phyloP scores from a whole-genome alignment of 192 early-diverging fungal genomes.

The Rhizophagus prolifer region DNA sequence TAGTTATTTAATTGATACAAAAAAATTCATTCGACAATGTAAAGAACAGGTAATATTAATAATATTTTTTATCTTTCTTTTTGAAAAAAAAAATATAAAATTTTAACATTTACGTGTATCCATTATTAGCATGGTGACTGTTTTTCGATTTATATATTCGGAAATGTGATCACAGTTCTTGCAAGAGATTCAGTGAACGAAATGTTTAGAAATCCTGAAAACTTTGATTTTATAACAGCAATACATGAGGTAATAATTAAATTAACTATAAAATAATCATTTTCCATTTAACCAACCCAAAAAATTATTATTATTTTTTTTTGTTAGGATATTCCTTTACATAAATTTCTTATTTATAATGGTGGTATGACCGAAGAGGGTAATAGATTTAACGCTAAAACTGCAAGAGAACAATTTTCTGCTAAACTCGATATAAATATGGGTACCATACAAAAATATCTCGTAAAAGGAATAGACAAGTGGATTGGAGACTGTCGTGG shows the following conservation, averaged over 20 bases:
- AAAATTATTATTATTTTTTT: neutral
- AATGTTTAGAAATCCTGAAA: neutral
- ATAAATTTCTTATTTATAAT: neutral
- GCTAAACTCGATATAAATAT: neutral
- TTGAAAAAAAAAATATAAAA: neutral
- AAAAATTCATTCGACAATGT: slow-evolving; percentile 1
- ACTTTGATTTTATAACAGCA: neutral
- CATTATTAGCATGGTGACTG: neutral
- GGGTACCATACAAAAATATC: neutral
- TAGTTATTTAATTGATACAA: neutral
- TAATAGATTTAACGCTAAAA: no score
- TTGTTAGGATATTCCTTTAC: neutral
- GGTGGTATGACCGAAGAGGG: neutral
- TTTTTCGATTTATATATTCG: slow-evolving; percentile 15
- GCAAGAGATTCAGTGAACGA: neutral
- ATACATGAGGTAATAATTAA: no score
- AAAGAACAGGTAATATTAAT: neutral
- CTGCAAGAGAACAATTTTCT: neutral
- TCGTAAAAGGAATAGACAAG: neutral
- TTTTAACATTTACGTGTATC: neutral
- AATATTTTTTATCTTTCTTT: neutral
- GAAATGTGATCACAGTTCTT: neutral
- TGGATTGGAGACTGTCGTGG: neutral
- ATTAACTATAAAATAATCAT: no score
- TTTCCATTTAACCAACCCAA: no score